Conservation (phyloP, 192 early-diverging fungal genomes). For the Kappamyces sp. region DNA sequence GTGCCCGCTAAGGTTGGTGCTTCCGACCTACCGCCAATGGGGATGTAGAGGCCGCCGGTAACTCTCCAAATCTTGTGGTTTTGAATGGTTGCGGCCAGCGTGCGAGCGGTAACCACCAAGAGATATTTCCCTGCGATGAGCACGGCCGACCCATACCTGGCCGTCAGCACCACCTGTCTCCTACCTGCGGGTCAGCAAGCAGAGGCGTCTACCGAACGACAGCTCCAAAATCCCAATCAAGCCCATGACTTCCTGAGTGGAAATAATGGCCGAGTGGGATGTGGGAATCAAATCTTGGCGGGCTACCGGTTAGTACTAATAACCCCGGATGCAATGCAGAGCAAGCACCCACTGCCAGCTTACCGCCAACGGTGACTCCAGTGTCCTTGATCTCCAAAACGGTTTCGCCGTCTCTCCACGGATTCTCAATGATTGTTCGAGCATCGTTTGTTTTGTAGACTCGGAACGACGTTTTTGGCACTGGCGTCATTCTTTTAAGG, state of each 20-base stretch:
- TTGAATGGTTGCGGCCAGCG: slow-evolving; percentile 44
- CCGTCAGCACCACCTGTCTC: background rate
- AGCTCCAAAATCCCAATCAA: slow-evolving; percentile 39
- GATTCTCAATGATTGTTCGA: slow-evolving; percentile 25
- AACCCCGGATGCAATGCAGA: slow-evolving; percentile 12
- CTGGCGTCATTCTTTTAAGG: background rate
- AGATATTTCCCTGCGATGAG: slow-evolving; percentile 33
- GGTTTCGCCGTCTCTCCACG: slow-evolving; percentile 13
- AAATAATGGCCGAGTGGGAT: slow-evolving; percentile 8
- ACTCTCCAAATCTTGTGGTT: slow-evolving; percentile 51
- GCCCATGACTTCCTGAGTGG: slow-evolving; percentile 29
- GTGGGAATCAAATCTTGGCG: slow-evolving; percentile 13
- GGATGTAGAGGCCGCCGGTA: slow-evolving; percentile 25
- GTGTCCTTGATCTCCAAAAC: slow-evolving; percentile 17
- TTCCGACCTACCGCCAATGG: slow-evolving; percentile 18
- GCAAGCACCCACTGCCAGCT: slow-evolving; percentile 16
- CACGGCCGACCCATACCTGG: background rate
- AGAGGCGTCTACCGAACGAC: slow-evolving; percentile 22
- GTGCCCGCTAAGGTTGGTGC: background rate
- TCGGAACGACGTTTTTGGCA: slow-evolving; percentile 27
- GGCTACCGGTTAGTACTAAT: too few species aligned
- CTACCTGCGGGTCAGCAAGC: background rate
- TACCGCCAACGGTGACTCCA: too few species aligned
- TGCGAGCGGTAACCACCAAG: slow-evolving; percentile 36
- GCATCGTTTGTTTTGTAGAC: slow-evolving; percentile 28